A percentile compares a stretch with the other conserved stretches of the same genome.
Evolutionary conservation across 1,284 basidiomycete species (phyloP).

Genomic region (Ustilago tritici): DNA sequence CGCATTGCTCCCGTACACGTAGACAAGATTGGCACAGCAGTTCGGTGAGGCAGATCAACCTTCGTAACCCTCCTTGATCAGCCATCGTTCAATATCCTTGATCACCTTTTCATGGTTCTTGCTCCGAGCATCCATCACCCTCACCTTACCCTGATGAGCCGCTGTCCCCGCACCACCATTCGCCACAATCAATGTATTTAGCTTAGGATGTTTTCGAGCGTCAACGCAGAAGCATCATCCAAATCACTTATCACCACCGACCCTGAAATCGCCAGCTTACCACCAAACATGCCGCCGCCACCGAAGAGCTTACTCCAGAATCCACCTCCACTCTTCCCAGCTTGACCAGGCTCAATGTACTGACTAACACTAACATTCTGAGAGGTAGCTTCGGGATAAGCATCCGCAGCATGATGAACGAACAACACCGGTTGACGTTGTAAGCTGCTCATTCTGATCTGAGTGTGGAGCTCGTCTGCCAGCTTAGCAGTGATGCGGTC

Average conservation of each 20-base stretch:
- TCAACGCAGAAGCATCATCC: constrained; percentile 19
- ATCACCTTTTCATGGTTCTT: constrained; percentile 27
- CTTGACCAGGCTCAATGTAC: constrained; percentile 33
- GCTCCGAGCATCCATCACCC: constrained; percentile 11
- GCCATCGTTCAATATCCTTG: constrained; percentile 49
- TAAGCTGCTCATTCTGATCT: constrained; percentile 36
- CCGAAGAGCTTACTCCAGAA: constrained; percentile 37
- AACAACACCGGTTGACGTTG: constrained; percentile 52
- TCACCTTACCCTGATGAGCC: constrained; percentile 31
- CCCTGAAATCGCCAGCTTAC: constrained; percentile 32
- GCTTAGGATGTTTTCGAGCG: constrained; percentile 34
- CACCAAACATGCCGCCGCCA: constrained; percentile 29
- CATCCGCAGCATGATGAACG: constrained; percentile 29
- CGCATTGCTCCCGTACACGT: neutral
- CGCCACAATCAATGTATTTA: constrained; percentile 43
- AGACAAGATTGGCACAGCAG: neutral
- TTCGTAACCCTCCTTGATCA: constrained; percentile 46
- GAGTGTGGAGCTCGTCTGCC: constrained; percentile 43
- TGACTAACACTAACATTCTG: constrained; percentile 19
- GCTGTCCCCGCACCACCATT: constrained; percentile 14
- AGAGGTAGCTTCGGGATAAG: neutral
- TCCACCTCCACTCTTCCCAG: constrained; percentile 8
- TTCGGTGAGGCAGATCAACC: constrained; percentile 11
- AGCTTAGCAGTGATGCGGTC: constrained; percentile 6
- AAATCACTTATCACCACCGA: constrained; percentile 41